Evolutionary conservation across 352 stramenopile genomes (phyloP).

Genomic region (Blastocystis sp.): DNA sequence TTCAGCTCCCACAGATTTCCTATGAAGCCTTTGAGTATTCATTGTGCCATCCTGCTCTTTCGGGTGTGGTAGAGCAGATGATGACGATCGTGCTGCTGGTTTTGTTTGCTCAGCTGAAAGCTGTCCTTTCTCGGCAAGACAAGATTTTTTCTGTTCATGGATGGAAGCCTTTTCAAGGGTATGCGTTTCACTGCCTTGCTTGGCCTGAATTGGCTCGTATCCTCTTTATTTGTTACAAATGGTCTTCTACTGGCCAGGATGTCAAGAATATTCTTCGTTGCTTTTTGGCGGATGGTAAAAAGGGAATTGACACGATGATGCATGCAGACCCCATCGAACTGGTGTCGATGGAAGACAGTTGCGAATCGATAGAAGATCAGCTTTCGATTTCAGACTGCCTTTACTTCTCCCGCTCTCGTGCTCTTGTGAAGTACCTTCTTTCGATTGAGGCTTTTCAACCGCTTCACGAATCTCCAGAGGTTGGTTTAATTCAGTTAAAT

Average conservation of each 20-base stretch:
- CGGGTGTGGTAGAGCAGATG: background rate
- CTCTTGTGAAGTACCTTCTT: background rate
- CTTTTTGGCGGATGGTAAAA: background rate
- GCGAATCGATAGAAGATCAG: background rate
- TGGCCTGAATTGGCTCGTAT: slow-evolving; percentile 56
- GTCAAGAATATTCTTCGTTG: background rate
- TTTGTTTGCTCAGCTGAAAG: slow-evolving; percentile 35
- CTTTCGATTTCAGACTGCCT: background rate
- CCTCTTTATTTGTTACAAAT: slow-evolving; percentile 29
- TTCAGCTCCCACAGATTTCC: background rate
- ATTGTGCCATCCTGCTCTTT: background rate
- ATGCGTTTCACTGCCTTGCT: background rate
- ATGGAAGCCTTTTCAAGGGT: slow-evolving; percentile 34
- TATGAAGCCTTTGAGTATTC: slow-evolving; percentile 2
- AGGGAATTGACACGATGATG: background rate
- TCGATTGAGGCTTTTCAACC: background rate
- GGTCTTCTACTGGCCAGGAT: background rate
- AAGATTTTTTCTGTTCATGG: background rate
- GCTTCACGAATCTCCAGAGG: background rate
- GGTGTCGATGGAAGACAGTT: background rate
- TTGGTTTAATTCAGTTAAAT: background rate
- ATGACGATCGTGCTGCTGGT: background rate
- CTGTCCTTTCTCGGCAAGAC: background rate
- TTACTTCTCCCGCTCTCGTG: background rate
- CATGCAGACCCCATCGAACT: background rate